A percentile compares a stretch with the other conserved stretches of the same genome.
Conservation (phyloP, 2,329 filamentous ascomycete species). For the Curvularia sp. region DNA sequence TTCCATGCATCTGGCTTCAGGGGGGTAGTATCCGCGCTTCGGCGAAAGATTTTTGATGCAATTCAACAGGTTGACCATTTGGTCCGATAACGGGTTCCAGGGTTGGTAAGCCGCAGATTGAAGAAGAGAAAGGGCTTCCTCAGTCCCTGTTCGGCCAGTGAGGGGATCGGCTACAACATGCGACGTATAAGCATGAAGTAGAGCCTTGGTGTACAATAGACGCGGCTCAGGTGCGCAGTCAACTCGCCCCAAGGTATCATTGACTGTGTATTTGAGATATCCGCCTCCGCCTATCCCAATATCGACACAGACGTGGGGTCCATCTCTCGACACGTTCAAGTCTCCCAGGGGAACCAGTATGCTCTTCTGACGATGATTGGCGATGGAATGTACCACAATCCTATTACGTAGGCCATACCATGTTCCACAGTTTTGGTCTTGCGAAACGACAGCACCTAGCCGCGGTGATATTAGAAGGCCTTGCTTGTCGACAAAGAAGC, state of each 20-base stretch:
- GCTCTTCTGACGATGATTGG: conserved; percentile 54
- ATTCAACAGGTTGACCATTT: conserved; percentile 13
- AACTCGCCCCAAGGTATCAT: conserved; percentile 62
- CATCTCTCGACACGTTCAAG: conserved; percentile 34
- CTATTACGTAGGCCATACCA: conserved; percentile 67
- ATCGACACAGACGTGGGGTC: conserved; percentile 54
- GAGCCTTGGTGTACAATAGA: conserved; percentile 64
- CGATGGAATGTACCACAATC: conserved; percentile 60
- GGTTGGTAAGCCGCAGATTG: conserved; percentile 58
- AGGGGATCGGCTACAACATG: conserved; percentile 64
- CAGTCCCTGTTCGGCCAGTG: conserved; percentile 65
- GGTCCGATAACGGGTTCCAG: conserved; percentile 29
- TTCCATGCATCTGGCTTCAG: conserved; percentile 36
- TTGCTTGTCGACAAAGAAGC: conserved; percentile 58
- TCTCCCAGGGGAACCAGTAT: conserved; percentile 62
- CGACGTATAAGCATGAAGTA: conserved; percentile 67
- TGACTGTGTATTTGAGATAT: conserved; percentile 62
- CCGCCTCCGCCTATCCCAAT: conserved; percentile 42
- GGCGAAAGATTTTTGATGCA: conserved; percentile 50
- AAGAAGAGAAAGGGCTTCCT: conserved; percentile 64
- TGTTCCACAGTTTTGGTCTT: conserved; percentile 65
- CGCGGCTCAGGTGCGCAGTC: conserved; percentile 64
- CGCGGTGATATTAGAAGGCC: conserved; percentile 58
- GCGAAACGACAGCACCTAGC: conserved; percentile 57
- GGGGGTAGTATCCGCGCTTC: conserved; percentile 42